Conservation (phyloP, 805 yeast genomes). For the Cyberlindnera subsufficiens region DNA sequence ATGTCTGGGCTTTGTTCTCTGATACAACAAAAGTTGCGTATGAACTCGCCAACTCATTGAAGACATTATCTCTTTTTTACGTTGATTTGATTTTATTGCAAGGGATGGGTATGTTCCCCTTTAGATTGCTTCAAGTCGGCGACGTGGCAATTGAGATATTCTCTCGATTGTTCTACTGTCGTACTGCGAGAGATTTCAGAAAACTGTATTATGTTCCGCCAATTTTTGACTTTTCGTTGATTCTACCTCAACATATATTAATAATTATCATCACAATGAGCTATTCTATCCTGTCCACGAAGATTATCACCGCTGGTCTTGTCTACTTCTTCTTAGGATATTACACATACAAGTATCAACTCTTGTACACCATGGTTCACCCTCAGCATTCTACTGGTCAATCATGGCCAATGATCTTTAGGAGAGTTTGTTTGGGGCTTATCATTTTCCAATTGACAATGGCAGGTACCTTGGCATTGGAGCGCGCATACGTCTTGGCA, state of each 20-base stretch:
- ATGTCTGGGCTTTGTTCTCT: constrained; percentile 70
- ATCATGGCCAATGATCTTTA: constrained; percentile 87
- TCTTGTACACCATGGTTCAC: constrained; percentile 86
- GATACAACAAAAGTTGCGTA: constrained; percentile 89
- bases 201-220: constrained; percentile 75
- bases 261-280: constrained; percentile 80
- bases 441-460: constrained; percentile 84
- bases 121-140: constrained; percentile 74
- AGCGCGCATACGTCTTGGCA: constrained; percentile 73
- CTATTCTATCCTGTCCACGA: constrained; percentile 86
- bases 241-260: constrained; percentile 85
- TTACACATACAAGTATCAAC: constrained; percentile 85
- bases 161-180: constrained; percentile 47
- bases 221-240: constrained; percentile 85
- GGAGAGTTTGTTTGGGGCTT: constrained; percentile 78
- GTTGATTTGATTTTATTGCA: constrained; percentile 80
- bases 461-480: constrained; percentile 85
- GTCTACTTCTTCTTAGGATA: constrained; percentile 82
- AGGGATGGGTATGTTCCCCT: constrained; percentile 87
- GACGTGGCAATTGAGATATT: constrained; percentile 68
- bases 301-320: constrained; percentile 80
- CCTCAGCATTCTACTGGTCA: constrained; percentile 96
- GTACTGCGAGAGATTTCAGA: constrained; percentile 78
- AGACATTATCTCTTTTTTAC: constrained; percentile 78
- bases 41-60: constrained; percentile 76